Evolutionary conservation across 768 basidiomycete genomes (phyloP), one percentile per base, ranked within the genome.

Genomic region (Clavulina sp.): DNA sequence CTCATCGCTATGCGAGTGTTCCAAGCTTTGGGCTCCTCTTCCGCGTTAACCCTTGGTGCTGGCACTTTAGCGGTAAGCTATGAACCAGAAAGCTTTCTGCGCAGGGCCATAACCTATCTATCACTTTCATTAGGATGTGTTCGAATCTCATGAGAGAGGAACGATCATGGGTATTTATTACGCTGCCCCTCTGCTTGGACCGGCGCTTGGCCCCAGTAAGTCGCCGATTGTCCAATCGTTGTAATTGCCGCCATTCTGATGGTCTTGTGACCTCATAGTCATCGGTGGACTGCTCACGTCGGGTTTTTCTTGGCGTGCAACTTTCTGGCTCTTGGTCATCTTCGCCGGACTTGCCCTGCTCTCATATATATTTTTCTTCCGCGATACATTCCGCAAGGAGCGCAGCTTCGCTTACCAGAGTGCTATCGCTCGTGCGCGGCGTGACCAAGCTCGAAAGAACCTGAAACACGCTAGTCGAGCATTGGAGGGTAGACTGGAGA

Each of bases 101-200:
- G 6, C 3, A 13, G 44, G 13, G 16, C n/a, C 29, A 21, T 18
- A 26, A 3, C 21, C 21, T 34, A 7, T 16, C 6, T 6, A 28
- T 31, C 43, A 13, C 13, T 19, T 4, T 48, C 26, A 36, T 9
- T 40, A 60, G 57, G 84, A 86, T 60, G 78, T 86, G 3, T 86
- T 76, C 57, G 82, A 84, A 24, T 75, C 80, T 0, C 68, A 70
- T 7, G 80, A 85, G 60, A 70, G 85, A 48, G 86, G 86, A 3
- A 75, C 72, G 19, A 81, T 65, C 71, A 80, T 88, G 74, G 86
- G 86, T 1, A 68, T 85, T 5, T 88, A 79, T 64, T 87, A 82
- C 57, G 77, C 78, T 9, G 78, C 85, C 56, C 58, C 51, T 58
- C 60, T 41, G 53, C 59, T 50, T 5, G 28, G 34, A 19, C 77